Base-by-base conservation (phyloP, 2,329 filamentous ascomycete genomes). In the Chaetomium sp. region DNA sequence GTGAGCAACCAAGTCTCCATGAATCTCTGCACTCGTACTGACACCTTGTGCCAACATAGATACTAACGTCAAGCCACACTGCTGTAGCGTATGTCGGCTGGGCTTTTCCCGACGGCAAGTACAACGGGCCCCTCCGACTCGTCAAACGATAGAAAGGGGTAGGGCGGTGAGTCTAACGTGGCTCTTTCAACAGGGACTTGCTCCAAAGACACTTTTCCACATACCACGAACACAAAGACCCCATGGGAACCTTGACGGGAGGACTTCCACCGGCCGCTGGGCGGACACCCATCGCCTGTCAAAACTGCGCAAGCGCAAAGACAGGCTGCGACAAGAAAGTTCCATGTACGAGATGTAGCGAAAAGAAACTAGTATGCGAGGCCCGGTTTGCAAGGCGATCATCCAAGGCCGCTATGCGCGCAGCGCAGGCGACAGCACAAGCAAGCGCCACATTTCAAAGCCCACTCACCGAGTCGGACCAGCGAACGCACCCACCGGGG, bases 21-120 rank as follows among this genome's bases (percentile, higher is more conserved):
- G 38, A 47, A 56, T 12, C 9, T 8, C n/a, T 4, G 49, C 21
- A 7, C 13, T 25, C n/a, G 49, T 49, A 23, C 60, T 68, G 38
- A 68, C 63, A n/a, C 4, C 25, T n/a, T 9, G 16, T 7, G 9
- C 10, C 16, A 50, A 42, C 42, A 64, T 7, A 85, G 83, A 85
- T 65, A 85, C 83, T 64, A 82, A 84, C 69, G 81, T 85, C 50
- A 85, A 85, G 71, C 82, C 82, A 12, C 78, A 84, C 69, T 77
- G 79, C 47, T 85, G 83, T 68, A 76, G 75, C 61, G 75, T 76
- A 42, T 85, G 83, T 68, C 78, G 81, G 55, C 74, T 85, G 5
- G 80, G 78, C 3, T 85, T 84, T 72, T 77, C 81, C 29, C 73
- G 82, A 74, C 81, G 80, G 82, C 80, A 74, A 68, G 75, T 70